Conservation (phyloP, 2,329 filamentous ascomycete species). For the Rhinocladiella similis region DNA sequence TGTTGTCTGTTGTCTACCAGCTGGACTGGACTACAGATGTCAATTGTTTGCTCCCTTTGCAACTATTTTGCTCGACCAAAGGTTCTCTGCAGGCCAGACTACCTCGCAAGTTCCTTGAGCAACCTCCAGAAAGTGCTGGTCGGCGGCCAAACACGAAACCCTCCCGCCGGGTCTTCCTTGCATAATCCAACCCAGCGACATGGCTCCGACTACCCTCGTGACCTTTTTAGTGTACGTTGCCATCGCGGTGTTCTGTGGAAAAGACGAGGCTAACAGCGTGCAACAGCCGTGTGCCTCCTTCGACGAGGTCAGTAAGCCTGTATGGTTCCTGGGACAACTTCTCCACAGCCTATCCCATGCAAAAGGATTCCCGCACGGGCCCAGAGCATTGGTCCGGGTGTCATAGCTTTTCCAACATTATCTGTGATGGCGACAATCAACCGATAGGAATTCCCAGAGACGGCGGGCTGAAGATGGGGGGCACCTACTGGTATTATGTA, state of each 20-base stretch:
- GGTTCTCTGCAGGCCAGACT: background rate
- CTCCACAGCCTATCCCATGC: conserved; percentile 72
- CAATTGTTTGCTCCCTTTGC: background rate
- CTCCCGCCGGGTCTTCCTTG: conserved; percentile 1
- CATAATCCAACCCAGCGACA: conserved; percentile 14
- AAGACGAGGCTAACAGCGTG: conserved; percentile 25
- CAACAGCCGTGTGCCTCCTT: conserved; percentile 38
- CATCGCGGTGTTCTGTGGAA: background rate
- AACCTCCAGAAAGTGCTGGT: background rate
- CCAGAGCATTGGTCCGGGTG: conserved; percentile 82
- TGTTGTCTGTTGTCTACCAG: conserved; percentile 1
- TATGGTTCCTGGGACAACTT: conserved; percentile 98
- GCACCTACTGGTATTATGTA: conserved; percentile 95
- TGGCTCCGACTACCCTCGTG: conserved; percentile 33
- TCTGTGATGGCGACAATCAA: conserved; percentile 70
- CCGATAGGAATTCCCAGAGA: conserved; percentile 56
- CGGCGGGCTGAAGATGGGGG: conserved; percentile 86
- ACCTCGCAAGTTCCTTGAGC: background rate
- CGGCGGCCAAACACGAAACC: background rate
- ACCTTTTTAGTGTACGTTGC: conserved; percentile 35
- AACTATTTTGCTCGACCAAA: conserved; percentile 1
- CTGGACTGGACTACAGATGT: conserved; percentile 12
- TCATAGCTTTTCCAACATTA: conserved; percentile 81
- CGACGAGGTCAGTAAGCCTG: conserved; percentile 66
- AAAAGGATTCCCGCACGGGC: conserved; percentile 74